These are phyloP conservation scores for Cutaneotrichosporon sp. DNA, from an alignment of 1,284 basidiomycete species.

Conservation along the genomic window DNA sequence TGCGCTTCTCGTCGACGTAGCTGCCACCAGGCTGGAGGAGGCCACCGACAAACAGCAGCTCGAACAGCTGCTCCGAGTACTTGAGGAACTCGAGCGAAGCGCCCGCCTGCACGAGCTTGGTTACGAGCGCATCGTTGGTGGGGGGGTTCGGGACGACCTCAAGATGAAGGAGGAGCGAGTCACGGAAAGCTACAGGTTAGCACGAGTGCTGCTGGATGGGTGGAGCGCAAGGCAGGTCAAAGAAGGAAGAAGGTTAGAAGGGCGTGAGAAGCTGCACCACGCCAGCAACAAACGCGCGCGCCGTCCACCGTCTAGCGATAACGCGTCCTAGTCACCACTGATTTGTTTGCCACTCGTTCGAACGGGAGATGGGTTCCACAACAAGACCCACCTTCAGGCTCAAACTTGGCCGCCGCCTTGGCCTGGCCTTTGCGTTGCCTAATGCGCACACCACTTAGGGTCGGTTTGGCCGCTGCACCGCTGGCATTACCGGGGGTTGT, in stretches of 20 bases:
- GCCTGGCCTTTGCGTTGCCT: slow-evolving; percentile 56
- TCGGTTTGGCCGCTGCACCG: slow-evolving; percentile 51
- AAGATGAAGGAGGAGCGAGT: slow-evolving; percentile 90
- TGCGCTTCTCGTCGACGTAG: slow-evolving; percentile 75
- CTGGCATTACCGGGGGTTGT: slow-evolving; percentile 48
- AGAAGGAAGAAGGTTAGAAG: background rate
- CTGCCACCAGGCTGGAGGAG: slow-evolving; percentile 92
- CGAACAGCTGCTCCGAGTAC: slow-evolving; percentile 93
- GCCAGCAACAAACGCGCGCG: background rate
- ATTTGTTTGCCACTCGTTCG: background rate
- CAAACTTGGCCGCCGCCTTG: slow-evolving; percentile 58
- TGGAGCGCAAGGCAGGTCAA: background rate
- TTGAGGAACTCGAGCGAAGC: slow-evolving; percentile 89
- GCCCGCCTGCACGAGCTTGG: slow-evolving; percentile 83
- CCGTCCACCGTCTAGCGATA: background rate
- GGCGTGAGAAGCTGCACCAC: background rate
- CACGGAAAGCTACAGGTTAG: slow-evolving; percentile 73
- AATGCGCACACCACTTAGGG: slow-evolving; percentile 56
- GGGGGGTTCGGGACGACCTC: slow-evolving; percentile 78
- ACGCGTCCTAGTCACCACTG: background rate
- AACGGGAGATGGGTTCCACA: background rate
- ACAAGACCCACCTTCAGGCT: slow-evolving; percentile 55
- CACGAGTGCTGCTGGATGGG: background rate
- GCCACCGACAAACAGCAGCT: slow-evolving; percentile 88
- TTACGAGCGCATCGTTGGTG: slow-evolving; percentile 58